Evolutionary conservation across 2,329 filamentous ascomycete genomes (phyloP).

Genomic region (Nemania serpens): DNA sequence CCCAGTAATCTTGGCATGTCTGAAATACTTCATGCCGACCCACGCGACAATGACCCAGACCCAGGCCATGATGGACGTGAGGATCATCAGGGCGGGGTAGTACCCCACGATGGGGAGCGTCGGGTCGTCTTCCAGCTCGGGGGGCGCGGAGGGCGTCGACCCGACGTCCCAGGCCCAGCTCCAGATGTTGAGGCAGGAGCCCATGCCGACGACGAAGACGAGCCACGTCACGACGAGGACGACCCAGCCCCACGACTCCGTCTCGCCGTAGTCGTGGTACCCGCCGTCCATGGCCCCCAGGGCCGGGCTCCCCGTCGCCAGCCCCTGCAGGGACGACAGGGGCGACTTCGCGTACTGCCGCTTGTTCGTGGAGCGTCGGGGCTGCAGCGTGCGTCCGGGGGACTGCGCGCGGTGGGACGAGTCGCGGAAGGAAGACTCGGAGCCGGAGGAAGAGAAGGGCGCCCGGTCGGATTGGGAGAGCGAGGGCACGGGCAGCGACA

Average conservation of each 20-base stretch:
- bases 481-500: conserved; percentile 55
- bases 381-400: conserved; percentile 42
- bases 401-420: conserved; percentile 29
- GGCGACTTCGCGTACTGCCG: conserved; percentile 62
- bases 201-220: conserved; percentile 96
- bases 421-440: conserved; percentile 66
- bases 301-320: conserved; percentile 53
- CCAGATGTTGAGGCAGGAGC: conserved; percentile 92
- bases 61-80: conserved; percentile 97
- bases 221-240: conserved; percentile 90
- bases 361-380: conserved; percentile 51
- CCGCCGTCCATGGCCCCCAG: conserved; percentile 50
- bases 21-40: conserved; percentile 99
- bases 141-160: conserved; percentile 91
- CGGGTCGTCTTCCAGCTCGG: conserved; percentile 91
- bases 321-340: conserved; percentile 56
- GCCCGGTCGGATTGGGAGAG: conserved; percentile 47
- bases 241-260: conserved; percentile 98
- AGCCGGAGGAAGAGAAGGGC: conserved; percentile 60
- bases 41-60: conserved; percentile 97
- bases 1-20: conserved; percentile 86
- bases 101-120: conserved; percentile 96
- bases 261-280: conserved; percentile 90
- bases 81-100: conserved; percentile 90
- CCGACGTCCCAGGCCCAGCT: conserved; percentile 99